Percentiles rank a stretch among this genome's conserved stretches.
phyloP scores from a whole-genome alignment of 2,329 filamentous ascomycete species.

The Beauveria bassiana region DNA sequence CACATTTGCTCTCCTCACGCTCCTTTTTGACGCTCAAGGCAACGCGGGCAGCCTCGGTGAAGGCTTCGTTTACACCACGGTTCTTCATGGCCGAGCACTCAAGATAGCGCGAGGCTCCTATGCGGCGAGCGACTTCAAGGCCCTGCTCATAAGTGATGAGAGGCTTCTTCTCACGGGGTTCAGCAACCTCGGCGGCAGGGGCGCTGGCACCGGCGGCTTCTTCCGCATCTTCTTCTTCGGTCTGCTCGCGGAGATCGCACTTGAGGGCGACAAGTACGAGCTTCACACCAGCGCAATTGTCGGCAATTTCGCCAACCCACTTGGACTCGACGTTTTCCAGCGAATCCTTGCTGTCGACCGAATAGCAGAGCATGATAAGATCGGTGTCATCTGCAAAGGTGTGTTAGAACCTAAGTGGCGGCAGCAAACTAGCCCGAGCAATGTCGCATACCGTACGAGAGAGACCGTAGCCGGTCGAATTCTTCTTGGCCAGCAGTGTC shows the following conservation, averaged over 20 bases:
- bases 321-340: slow-evolving; percentile 98
- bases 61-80: slow-evolving; percentile 94
- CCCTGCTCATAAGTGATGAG: slow-evolving; percentile 89
- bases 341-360: slow-evolving; percentile 90
- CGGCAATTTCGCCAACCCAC: slow-evolving; percentile 95
- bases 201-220: slow-evolving; percentile 42
- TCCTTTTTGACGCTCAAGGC: slow-evolving; percentile 68
- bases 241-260: slow-evolving; percentile 83
- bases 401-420: background rate
- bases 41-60: slow-evolving; percentile 93
- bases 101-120: slow-evolving; percentile 87
- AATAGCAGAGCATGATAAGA: slow-evolving; percentile 98
- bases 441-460: slow-evolving; percentile 69
- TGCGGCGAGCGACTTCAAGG: slow-evolving; percentile 81
- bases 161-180: slow-evolving; percentile 52
- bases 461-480: slow-evolving; percentile 89
- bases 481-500: slow-evolving; percentile 98
- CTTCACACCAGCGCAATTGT: slow-evolving; percentile 94
- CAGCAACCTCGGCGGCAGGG: slow-evolving; percentile 18
- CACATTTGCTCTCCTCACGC: slow-evolving; percentile 53
- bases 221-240: slow-evolving; percentile 60
- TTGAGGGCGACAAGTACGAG: slow-evolving; percentile 93
- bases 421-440: background rate
- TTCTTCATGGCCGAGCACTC: slow-evolving; percentile 99
- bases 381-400: slow-evolving; percentile 68